Evolutionary conservation across 139 green algal genomes (phyloP).

Genomic region (Marvania coccoides): DNA sequence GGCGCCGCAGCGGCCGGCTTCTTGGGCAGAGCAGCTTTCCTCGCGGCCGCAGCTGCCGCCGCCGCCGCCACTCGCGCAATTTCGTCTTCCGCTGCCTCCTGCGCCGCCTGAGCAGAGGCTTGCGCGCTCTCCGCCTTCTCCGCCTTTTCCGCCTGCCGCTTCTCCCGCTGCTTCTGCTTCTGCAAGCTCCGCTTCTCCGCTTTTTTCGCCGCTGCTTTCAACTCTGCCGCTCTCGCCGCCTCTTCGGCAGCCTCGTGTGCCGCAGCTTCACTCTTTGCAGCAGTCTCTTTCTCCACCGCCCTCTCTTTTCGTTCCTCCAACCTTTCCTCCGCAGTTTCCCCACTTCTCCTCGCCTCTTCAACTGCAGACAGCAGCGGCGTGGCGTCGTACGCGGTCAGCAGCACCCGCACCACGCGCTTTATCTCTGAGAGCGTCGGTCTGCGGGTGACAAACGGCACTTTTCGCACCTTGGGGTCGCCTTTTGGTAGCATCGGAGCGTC

Average conservation of each 20-base stretch:
- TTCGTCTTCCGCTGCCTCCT: constrained; percentile 46
- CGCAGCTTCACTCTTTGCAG: not conserved
- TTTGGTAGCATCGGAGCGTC: constrained; percentile 23
- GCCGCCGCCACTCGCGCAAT: constrained; percentile 41
- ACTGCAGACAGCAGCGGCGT: not conserved
- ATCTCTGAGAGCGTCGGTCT: constrained; percentile 80
- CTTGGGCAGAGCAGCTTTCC: too few species aligned
- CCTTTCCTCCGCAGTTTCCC: not conserved
- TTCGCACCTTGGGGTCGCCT: constrained; percentile 50
- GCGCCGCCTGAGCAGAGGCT: too few species aligned
- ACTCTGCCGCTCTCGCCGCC: not conserved
- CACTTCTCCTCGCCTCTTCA: not conserved
- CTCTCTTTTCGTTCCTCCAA: not conserved
- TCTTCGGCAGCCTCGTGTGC: constrained; percentile 4
- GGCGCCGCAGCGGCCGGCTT: not conserved
- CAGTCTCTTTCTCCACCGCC: constrained; percentile 1
- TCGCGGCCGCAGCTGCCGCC: constrained; percentile 35
- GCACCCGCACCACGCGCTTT: constrained; percentile 53
- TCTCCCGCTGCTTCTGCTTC: constrained; percentile 58
- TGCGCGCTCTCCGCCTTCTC: constrained; percentile 23
- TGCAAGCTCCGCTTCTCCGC: constrained; percentile 58
- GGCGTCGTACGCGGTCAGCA: constrained; percentile 45
- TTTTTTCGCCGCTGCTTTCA: constrained; percentile 26
- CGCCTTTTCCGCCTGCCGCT: constrained; percentile 19
- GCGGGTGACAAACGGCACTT: constrained; percentile 60